Conservation (phyloP, 2,329 filamentous ascomycete species). For the Grosmannia serpens region DNA sequence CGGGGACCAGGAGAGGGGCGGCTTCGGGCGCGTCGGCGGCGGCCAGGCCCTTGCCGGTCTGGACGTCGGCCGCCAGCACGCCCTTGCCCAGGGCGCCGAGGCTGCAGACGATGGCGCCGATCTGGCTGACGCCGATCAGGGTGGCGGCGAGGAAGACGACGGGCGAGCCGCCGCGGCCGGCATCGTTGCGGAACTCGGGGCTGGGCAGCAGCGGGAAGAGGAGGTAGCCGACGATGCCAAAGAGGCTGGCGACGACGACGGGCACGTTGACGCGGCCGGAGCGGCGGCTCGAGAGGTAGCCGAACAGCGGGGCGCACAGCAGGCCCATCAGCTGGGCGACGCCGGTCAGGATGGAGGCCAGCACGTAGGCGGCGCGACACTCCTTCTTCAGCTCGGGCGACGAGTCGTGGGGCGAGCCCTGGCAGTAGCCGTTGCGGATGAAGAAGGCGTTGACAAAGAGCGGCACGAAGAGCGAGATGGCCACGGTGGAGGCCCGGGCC, state of each 20-base stretch:
- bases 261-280: slow-evolving; percentile 50
- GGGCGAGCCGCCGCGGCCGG: slow-evolving; percentile 55
- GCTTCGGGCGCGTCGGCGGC: slow-evolving; percentile 21
- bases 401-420: slow-evolving; percentile 49
- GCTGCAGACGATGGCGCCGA: slow-evolving; percentile 91
- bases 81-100: slow-evolving; percentile 78
- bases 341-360: slow-evolving; percentile 79
- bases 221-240: slow-evolving; percentile 69
- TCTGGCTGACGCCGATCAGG: slow-evolving; percentile 83
- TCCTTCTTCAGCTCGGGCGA: slow-evolving; percentile 69
- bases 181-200: slow-evolving; percentile 56
- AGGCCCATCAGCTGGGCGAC: slow-evolving; percentile 80
- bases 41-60: slow-evolving; percentile 8
- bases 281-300: slow-evolving; percentile 54
- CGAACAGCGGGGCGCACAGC: slow-evolving; percentile 75
- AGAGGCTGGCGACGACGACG: slow-evolving; percentile 56
- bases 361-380: slow-evolving; percentile 76
- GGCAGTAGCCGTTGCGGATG: slow-evolving; percentile 68
- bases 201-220: slow-evolving; percentile 65
- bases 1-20: slow-evolving; percentile 24
- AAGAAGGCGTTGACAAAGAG: slow-evolving; percentile 89
- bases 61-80: slow-evolving; percentile 47
- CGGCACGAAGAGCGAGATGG: slow-evolving; percentile 89
- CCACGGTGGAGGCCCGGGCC: slow-evolving; percentile 85
- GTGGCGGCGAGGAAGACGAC: slow-evolving; percentile 66